These are phyloP conservation scores for Rhypophila decipiens DNA, from an alignment of 495 filamentous ascomycete genomes.

Conservation along the genomic window DNA sequence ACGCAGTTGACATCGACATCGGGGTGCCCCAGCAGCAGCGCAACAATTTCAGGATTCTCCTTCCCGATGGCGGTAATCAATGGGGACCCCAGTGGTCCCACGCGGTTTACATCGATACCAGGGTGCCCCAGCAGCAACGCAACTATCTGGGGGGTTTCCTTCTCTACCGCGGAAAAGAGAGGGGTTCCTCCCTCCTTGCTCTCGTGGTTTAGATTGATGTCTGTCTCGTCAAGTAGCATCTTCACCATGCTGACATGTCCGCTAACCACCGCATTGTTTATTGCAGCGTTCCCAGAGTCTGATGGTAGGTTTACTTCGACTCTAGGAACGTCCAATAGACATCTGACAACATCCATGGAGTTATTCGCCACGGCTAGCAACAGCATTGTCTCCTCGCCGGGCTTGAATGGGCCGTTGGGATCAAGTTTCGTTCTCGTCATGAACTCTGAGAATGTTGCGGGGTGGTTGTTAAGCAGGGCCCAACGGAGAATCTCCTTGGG, in stretches of 20 bases:
- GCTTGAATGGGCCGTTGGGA: neutral
- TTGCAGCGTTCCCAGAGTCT: too few relatives aligned
- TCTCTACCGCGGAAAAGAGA: neutral
- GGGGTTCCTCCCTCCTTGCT: neutral
- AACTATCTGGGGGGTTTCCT: neutral
- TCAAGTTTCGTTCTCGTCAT: neutral
- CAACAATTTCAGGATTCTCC: neutral
- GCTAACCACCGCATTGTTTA: neutral
- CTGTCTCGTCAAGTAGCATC: neutral
- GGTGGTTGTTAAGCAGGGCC: neutral
- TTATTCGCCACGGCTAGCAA: neutral
- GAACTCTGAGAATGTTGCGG: neutral
- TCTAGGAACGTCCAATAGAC: too few relatives aligned
- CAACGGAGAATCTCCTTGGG: neutral
- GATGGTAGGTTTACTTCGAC: too few relatives aligned
- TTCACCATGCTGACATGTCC: too few relatives aligned
- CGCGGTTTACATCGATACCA: neutral
- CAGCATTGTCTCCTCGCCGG: neutral
- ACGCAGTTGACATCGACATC: neutral
- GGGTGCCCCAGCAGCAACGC: neutral
- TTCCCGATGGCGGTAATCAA: neutral
- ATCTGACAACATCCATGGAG: too few relatives aligned
- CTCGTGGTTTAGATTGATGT: neutral
- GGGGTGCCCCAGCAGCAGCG: neutral
- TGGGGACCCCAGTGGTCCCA: neutral